Conservation (phyloP, 306 rosid genomes). For the Ochetophila trinervis region DNA sequence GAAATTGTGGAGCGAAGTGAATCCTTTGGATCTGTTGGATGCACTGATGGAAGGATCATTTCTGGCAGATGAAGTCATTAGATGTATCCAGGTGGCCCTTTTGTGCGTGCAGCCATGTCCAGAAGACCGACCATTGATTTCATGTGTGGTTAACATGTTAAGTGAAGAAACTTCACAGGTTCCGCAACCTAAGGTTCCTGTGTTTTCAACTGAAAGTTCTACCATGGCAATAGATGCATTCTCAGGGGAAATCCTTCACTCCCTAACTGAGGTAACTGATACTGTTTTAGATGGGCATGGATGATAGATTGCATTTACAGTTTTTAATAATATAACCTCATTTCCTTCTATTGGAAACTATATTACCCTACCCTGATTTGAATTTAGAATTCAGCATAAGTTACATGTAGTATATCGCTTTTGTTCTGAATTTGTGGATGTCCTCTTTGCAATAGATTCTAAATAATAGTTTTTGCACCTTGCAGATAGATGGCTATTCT, state of each 20-base stretch:
- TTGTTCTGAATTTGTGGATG: too few relatives aligned
- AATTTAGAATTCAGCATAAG: too few relatives aligned
- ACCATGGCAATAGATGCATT: neutral
- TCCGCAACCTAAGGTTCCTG: conserved; percentile 23
- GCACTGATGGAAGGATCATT: neutral
- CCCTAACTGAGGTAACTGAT: neutral
- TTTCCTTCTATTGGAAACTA: too few relatives aligned
- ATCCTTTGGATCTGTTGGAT: conserved; percentile 25
- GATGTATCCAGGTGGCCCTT: conserved; percentile 29
- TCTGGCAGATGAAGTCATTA: conserved; percentile 14
- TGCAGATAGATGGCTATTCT: too few relatives aligned
- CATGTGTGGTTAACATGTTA: conserved; percentile 29
- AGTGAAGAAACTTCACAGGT: conserved; percentile 20
- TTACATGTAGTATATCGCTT: too few relatives aligned
- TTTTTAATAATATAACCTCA: too few relatives aligned
- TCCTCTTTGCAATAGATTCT: too few relatives aligned
- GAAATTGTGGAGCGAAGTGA: conserved; percentile 25
- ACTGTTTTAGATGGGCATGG: conserved; percentile 13
- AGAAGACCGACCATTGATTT: conserved; percentile 35
- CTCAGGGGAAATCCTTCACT: conserved; percentile 3
- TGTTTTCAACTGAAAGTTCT: conserved; percentile 1
- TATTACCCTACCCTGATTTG: too few relatives aligned
- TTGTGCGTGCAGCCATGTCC: conserved; percentile 29
- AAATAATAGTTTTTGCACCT: too few relatives aligned
- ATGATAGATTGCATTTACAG: neutral